Conservation (phyloP, 2,329 filamentous ascomycete species). For the Epichloe sylvatica region DNA sequence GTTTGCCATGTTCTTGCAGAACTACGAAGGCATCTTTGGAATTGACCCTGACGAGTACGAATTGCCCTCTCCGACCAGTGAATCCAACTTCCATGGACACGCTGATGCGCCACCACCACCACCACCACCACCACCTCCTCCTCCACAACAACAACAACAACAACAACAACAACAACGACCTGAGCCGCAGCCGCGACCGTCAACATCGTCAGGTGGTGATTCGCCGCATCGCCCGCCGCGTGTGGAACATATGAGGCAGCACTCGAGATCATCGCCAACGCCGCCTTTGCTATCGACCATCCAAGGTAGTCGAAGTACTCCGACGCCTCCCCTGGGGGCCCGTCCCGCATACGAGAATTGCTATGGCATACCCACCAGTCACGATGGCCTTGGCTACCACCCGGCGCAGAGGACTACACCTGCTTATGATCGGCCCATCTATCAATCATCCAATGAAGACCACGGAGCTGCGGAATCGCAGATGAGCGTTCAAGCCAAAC, state of each 20-base stretch:
- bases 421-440: conserved; percentile 25
- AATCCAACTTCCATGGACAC: conserved; percentile 20
- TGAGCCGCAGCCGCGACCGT: conserved; percentile 28
- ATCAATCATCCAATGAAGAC: conserved; percentile 16
- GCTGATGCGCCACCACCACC: conserved; percentile 15
- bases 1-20: conserved; percentile 85
- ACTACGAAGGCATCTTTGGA: conserved; percentile 77
- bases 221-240: conserved; percentile 38
- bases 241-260: conserved; percentile 16
- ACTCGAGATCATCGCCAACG: conserved; percentile 31
- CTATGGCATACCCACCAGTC: conserved; percentile 16
- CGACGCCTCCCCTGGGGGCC: conserved; percentile 27
- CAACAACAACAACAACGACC: conserved; percentile 9
- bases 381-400: conserved; percentile 11
- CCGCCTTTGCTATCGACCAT: conserved; percentile 29
- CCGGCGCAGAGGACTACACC: conserved; percentile 13
- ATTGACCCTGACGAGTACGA: conserved; percentile 51
- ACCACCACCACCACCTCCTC: background rate
- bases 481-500: conserved; percentile 21
- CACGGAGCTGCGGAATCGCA: conserved; percentile 13
- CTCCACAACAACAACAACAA: background rate
- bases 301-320: conserved; percentile 22
- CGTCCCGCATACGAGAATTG: conserved; percentile 34
- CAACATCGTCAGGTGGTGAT: conserved; percentile 33
- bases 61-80: conserved; percentile 32